Conservation (phyloP, 352 stramenopile genomes). For the Phytopythium boreale region DNA sequence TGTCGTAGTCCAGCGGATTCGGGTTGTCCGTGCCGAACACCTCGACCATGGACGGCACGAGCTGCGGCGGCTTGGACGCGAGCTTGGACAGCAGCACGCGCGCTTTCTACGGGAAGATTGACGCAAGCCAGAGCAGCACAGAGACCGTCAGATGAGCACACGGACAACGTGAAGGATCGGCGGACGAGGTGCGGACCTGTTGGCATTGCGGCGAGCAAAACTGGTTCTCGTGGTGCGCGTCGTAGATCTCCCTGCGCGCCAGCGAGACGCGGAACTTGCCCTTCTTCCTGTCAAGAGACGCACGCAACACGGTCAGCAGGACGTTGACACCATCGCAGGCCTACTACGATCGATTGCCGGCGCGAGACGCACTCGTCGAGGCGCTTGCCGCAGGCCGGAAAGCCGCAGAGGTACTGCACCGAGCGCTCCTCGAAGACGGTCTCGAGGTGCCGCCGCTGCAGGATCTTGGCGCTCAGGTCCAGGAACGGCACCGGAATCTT, state of each 20-base stretch:
- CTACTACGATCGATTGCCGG: not conserved
- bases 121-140: constrained; percentile 4
- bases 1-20: constrained; percentile 64
- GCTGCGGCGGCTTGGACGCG: constrained; percentile 70
- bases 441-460: constrained; percentile 79
- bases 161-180: not conserved
- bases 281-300: constrained; percentile 30
- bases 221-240: constrained; percentile 73
- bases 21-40: constrained; percentile 80
- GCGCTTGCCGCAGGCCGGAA: constrained; percentile 61
- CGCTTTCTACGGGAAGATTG: constrained; percentile 49
- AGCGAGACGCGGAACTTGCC: constrained; percentile 77
- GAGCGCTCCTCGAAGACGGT: constrained; percentile 81
- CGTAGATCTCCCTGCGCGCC: constrained; percentile 74
- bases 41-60: constrained; percentile 73
- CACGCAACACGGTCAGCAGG: not conserved
- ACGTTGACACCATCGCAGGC: not conserved
- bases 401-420: constrained; percentile 63
- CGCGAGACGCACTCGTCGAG: constrained; percentile 36
- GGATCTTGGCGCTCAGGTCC: constrained; percentile 57
- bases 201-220: constrained; percentile 74
- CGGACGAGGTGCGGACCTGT: constrained; percentile 32
- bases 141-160: not conserved
- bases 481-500: constrained; percentile 63
- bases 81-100: constrained; percentile 58